Conservation (phyloP, 345 rosid species). For the Aquilaria sinensis region DNA sequence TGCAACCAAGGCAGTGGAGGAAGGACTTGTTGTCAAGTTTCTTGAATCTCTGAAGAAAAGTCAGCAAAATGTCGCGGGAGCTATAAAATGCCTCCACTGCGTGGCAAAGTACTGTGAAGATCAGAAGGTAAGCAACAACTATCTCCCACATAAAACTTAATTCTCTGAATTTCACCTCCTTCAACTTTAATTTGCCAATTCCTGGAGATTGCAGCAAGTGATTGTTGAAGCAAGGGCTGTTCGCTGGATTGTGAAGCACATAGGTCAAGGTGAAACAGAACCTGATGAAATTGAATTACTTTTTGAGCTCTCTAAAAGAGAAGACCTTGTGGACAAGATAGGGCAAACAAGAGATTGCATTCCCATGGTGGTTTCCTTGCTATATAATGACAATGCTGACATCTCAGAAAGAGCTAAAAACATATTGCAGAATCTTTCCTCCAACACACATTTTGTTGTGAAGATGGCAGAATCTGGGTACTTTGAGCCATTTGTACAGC, state of each 20-base stretch:
- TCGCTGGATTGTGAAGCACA: constrained; percentile 32
- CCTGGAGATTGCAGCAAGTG: constrained; percentile 27
- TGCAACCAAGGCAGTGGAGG: constrained; percentile 24
- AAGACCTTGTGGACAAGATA: constrained; percentile 28
- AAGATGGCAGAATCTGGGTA: constrained; percentile 45
- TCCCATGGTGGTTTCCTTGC: constrained; percentile 41
- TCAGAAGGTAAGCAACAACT: constrained; percentile 25
- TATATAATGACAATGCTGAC: constrained; percentile 15
- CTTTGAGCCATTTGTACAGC: constrained; percentile 29
- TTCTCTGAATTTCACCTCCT: neutral
- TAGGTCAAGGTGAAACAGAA: constrained; percentile 26
- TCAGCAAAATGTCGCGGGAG: constrained; percentile 21
- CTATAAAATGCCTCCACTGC: constrained; percentile 29
- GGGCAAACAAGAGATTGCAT: constrained; percentile 40
- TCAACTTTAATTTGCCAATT: constrained; percentile 1
- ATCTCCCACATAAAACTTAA: neutral
- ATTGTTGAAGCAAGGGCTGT: constrained; percentile 33
- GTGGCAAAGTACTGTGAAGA: constrained; percentile 30
- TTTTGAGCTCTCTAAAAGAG: constrained; percentile 33
- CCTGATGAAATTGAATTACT: constrained; percentile 27
- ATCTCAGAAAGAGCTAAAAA: constrained; percentile 26
- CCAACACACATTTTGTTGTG: constrained; percentile 36
- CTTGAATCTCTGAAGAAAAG: constrained; percentile 28
- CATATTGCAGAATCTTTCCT: constrained; percentile 39
- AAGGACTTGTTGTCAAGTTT: constrained; percentile 28